A percentile compares a stretch with the other conserved stretches of the same genome.
phyloP scores from a whole-genome alignment of 2,329 filamentous ascomycete species.

The Stagonosporopsis rhizophila region DNA sequence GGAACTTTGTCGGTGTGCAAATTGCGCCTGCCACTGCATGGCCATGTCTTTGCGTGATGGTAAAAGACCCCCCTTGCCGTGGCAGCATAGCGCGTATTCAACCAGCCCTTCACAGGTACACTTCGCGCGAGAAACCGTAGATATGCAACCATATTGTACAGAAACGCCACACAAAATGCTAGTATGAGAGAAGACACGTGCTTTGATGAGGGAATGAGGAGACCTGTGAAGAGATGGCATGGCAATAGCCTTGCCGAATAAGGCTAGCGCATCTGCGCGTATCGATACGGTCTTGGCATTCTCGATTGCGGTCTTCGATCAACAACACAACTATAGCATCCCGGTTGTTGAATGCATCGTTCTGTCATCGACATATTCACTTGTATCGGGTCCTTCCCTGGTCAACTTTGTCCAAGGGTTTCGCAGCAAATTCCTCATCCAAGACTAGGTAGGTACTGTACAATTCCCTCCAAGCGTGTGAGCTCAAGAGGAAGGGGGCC shows the following conservation, averaged over 20 bases:
- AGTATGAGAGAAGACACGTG: neutral
- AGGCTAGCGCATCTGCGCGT: neutral
- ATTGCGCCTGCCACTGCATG: neutral
- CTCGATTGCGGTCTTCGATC: neutral
- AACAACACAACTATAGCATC: neutral
- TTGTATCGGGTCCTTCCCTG: no score
- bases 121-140: neutral
- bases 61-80: neutral
- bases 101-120: neutral
- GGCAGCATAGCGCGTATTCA: neutral
- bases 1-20: neutral
- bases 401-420: no score
- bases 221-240: neutral
- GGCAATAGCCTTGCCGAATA: neutral
- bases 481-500: no score
- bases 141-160: neutral
- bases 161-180: neutral
- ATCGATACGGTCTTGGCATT: conserved; percentile 6
- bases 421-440: no score
- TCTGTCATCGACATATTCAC: neutral
- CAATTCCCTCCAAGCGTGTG: no score
- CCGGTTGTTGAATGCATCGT: neutral
- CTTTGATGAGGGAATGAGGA: neutral
- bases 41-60: neutral
- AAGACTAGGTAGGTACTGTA: no score